phyloP scores from a whole-genome alignment of 768 basidiomycete species.

The Hortiboletus flavorubellus region DNA sequence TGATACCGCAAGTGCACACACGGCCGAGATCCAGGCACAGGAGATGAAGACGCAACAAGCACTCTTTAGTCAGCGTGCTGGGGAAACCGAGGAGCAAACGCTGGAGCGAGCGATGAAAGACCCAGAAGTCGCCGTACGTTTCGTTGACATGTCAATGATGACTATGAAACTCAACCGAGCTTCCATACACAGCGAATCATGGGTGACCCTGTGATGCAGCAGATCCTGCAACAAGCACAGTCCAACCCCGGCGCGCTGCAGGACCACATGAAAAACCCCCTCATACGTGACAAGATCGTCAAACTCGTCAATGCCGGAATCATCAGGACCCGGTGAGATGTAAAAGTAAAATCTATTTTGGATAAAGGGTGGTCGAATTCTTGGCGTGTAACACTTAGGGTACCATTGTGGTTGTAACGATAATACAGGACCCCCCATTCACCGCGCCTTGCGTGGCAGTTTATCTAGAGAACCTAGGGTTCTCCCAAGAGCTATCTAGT shows the following conservation, averaged over 20 bases:
- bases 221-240: constrained; percentile 93
- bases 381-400: constrained; percentile 19
- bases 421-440: constrained; percentile 15
- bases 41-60: constrained; percentile 81
- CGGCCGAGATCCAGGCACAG: constrained; percentile 76
- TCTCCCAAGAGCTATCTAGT: constrained; percentile 73
- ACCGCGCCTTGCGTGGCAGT: neutral
- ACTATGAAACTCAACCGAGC: constrained; percentile 3
- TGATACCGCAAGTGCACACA: constrained; percentile 81
- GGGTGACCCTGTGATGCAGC: constrained; percentile 90
- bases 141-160: neutral
- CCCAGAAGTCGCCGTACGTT: constrained; percentile 86
- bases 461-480: constrained; percentile 35
- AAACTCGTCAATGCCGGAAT: constrained; percentile 92
- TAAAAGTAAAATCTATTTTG: constrained; percentile 1
- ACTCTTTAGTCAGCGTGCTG: constrained; percentile 70
- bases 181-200: constrained; percentile 67
- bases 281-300: constrained; percentile 75
- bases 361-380: constrained; percentile 13
- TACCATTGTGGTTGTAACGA: constrained; percentile 23
- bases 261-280: constrained; percentile 95
- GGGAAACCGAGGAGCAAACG: constrained; percentile 91
- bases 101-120: constrained; percentile 94
- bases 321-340: constrained; percentile 73
- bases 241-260: constrained; percentile 81